Evolutionary conservation across 2,329 filamentous ascomycete genomes (phyloP).

Genomic region (Cladosporium sp.): DNA sequence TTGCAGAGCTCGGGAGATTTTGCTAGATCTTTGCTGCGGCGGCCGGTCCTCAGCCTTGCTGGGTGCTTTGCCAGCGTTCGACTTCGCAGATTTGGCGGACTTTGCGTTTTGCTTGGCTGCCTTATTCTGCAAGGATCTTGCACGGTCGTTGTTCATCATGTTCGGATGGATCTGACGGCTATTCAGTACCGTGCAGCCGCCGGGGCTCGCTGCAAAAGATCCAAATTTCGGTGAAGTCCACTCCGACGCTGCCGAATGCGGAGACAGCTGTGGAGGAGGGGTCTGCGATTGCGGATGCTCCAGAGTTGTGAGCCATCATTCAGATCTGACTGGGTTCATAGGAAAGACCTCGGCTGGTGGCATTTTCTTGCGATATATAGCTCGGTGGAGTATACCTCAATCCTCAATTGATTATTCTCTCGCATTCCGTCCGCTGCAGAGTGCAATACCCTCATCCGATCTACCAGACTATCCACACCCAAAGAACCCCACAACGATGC

Average conservation of each 20-base stretch:
- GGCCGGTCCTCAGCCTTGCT: background rate
- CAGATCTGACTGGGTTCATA: too few species aligned
- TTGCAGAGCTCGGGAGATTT: slow-evolving; percentile 1
- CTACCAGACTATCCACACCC: background rate
- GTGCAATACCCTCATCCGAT: background rate
- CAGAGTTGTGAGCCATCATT: too few species aligned
- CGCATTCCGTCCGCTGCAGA: background rate
- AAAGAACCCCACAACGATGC: slow-evolving; percentile 37
- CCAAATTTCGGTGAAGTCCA: background rate
- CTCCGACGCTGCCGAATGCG: background rate
- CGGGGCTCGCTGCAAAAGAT: too few species aligned
- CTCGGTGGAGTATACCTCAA: too few species aligned
- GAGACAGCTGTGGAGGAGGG: background rate
- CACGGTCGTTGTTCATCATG: slow-evolving; percentile 6
- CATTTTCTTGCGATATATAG: too few species aligned
- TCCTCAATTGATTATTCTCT: too few species aligned
- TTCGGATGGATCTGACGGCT: background rate
- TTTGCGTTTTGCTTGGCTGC: slow-evolving; percentile 1
- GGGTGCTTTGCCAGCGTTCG: slow-evolving; percentile 1
- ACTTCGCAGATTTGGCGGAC: background rate
- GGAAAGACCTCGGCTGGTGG: too few species aligned
- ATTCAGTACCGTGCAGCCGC: too few species aligned
- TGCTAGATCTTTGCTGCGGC: background rate
- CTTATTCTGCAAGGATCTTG: background rate
- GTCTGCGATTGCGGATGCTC: too few species aligned